Base-by-base conservation (phyloP, 192 early-diverging fungal genomes). In the Podila epicladia region DNA sequence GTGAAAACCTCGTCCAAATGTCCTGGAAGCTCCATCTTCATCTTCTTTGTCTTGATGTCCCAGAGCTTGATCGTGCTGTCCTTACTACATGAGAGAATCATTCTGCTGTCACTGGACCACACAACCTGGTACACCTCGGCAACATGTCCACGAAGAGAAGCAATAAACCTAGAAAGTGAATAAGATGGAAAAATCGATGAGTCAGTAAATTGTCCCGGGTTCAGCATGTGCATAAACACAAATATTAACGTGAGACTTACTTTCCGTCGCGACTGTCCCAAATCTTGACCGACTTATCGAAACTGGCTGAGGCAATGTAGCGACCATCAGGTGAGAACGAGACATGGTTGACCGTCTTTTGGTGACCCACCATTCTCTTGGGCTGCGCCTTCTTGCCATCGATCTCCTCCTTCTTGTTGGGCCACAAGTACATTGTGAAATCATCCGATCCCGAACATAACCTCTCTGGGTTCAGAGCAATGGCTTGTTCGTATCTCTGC, bases 351-450 rank as follows among this genome's bases (percentile, higher is more conserved):
- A 99, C 96, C 9, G 95, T 88, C 76, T 98, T 96, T 85, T 98
- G 96, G 82, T 99, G 98, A 26, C 96, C 97, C 3, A 92, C 94
- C 89, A 97, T 87, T 22, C 95, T 87, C 70, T 91, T 88, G 8
- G 94, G 73, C 0, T 95, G 88, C 4, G 57, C 77, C 83, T 98
- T 97, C 75, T 92, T 96, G 74, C 87, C 91, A 41, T 84, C 83
- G 9, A 84, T 78, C 62, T 97, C 95, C 4, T 80, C 77, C 15
- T 55, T 73, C 61, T 73, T 73, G 63, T 80, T 80, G 55, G 77
- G 77, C 98, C 98, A 99, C 70, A 98, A 85, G 72, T 95, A 95
- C 89, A 99, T 94, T 72, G 98, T 99, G 70, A 96, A 98, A 85
- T 99, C 98, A 82, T 98, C 97, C 19, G 96, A 97, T 22, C 96